Conservation (phyloP, 768 basidiomycete genomes). For the Psilocybe tampanensis region DNA sequence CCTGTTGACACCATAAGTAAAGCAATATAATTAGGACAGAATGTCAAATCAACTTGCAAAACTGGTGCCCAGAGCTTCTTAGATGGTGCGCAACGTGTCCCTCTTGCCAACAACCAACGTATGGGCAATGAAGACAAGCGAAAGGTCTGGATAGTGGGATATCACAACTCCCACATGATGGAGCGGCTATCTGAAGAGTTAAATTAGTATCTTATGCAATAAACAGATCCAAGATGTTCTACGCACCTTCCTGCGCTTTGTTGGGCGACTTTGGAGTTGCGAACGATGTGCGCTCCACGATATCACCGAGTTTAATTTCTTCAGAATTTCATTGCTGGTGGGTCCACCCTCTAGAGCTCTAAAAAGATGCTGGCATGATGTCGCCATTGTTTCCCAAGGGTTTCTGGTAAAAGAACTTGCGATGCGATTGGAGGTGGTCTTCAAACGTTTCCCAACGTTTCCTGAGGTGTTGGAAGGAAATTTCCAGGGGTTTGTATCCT, state of each 20-base stretch:
- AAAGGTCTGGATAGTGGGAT: slow-evolving; percentile 62
- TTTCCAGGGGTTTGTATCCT: no score
- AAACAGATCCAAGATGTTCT: neutral
- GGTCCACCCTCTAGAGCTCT: slow-evolving; percentile 33
- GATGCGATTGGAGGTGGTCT: neutral
- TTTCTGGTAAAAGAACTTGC: neutral
- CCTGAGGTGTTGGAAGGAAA: no score
- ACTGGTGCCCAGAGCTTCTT: slow-evolving; percentile 55
- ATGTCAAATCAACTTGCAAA: slow-evolving; percentile 52
- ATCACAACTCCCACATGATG: slow-evolving; percentile 65
- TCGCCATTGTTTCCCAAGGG: slow-evolving; percentile 4
- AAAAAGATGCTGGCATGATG: slow-evolving; percentile 44
- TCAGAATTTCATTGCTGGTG: slow-evolving; percentile 31
- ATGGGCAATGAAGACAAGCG: slow-evolving; percentile 73
- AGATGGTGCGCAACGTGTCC: slow-evolving; percentile 64
- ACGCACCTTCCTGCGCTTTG: slow-evolving; percentile 70
- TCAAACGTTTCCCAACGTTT: neutral
- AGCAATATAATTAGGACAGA: neutral
- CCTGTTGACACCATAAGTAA: slow-evolving; percentile 42
- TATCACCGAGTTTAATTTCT: slow-evolving; percentile 53
- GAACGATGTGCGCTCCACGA: slow-evolving; percentile 19
- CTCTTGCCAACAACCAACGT: slow-evolving; percentile 68
- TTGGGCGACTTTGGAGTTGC: slow-evolving; percentile 31
- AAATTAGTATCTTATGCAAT: neutral
- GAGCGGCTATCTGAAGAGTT: slow-evolving; percentile 45